Evolutionary conservation across 345 rosid genomes (phyloP).

Genomic region (Cardiospermum halicacabum): DNA sequence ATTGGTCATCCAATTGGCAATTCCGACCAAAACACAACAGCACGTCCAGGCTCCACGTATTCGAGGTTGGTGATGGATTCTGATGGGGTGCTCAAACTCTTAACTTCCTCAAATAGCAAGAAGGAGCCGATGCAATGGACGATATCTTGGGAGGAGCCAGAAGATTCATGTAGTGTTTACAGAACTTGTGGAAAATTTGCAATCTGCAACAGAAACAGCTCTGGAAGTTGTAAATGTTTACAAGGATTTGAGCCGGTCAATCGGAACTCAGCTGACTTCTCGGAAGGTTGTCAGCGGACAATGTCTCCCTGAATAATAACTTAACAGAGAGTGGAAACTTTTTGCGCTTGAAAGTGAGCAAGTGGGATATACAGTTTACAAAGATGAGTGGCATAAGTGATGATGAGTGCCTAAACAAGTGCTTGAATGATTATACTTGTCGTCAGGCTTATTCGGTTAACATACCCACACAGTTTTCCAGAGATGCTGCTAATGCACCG

Average conservation of each 20-base stretch:
- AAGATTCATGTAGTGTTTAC: conserved; percentile 25
- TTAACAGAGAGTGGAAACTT: neutral
- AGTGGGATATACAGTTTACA: neutral
- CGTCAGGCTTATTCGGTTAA: conserved; percentile 36
- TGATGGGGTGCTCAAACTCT: conserved; percentile 29
- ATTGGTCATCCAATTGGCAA: too few species aligned
- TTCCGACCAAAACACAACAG: neutral
- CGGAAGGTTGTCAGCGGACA: conserved; percentile 32
- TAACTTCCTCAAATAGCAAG: conserved; percentile 5
- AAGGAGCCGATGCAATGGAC: conserved; percentile 17
- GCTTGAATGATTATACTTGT: conserved; percentile 17
- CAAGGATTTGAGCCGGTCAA: conserved; percentile 30
- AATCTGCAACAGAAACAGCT: conserved; percentile 21
- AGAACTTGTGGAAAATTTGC: conserved; percentile 36
- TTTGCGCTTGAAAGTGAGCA: conserved; percentile 19
- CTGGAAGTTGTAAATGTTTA: conserved; percentile 39
- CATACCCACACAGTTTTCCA: too few species aligned
- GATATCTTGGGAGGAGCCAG: conserved; percentile 30
- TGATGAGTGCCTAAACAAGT: neutral
- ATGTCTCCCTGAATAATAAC: neutral
- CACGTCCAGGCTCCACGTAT: neutral
- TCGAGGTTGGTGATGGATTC: conserved; percentile 34
- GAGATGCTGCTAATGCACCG: too few species aligned
- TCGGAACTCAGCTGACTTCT: conserved; percentile 25
- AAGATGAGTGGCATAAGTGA: neutral